Conservation (phyloP, 805 yeast genomes). For the Jamesozyma spencerorum region DNA sequence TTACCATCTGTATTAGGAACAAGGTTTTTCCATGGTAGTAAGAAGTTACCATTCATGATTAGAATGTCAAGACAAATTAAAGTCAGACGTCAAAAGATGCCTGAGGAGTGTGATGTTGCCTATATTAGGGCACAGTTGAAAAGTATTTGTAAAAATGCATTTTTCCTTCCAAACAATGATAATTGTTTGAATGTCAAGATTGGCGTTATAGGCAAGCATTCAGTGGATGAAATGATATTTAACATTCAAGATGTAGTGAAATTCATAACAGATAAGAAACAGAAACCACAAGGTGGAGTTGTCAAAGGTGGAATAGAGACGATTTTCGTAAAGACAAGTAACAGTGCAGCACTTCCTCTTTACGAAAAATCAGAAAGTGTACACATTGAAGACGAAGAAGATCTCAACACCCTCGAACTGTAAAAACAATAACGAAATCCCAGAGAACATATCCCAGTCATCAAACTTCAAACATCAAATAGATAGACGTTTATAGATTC, state of each 20-base stretch:
- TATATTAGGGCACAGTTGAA: slow-evolving; percentile 57
- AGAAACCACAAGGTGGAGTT: slow-evolving; percentile 52
- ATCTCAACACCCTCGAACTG: not conserved
- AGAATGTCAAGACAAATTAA: slow-evolving; percentile 39
- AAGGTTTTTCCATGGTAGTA: slow-evolving; percentile 53
- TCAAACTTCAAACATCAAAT: no score
- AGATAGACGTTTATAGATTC: no score
- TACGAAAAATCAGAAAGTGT: slow-evolving; percentile 10
- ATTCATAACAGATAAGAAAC: slow-evolving; percentile 38
- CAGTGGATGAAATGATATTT: slow-evolving; percentile 18
- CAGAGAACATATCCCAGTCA: no score
- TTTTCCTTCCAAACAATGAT: slow-evolving; percentile 54
- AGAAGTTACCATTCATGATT: slow-evolving; percentile 58
- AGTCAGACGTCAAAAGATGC: slow-evolving; percentile 36
- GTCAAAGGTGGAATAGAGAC: slow-evolving; percentile 39
- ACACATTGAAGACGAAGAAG: not conserved
- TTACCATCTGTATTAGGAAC: slow-evolving; percentile 51
- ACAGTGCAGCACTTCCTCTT: slow-evolving; percentile 59
- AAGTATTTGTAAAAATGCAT: slow-evolving; percentile 54
- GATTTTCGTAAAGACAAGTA: slow-evolving; percentile 55
- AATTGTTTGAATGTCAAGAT: slow-evolving; percentile 50
- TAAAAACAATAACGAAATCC: no score
- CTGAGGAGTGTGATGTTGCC: slow-evolving; percentile 54
- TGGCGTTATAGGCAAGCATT: slow-evolving; percentile 35
- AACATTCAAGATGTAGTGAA: slow-evolving; percentile 31